These are phyloP conservation scores for Jackrogersella minutella DNA, from an alignment of 495 filamentous ascomycete species.

Conservation along the genomic window DNA sequence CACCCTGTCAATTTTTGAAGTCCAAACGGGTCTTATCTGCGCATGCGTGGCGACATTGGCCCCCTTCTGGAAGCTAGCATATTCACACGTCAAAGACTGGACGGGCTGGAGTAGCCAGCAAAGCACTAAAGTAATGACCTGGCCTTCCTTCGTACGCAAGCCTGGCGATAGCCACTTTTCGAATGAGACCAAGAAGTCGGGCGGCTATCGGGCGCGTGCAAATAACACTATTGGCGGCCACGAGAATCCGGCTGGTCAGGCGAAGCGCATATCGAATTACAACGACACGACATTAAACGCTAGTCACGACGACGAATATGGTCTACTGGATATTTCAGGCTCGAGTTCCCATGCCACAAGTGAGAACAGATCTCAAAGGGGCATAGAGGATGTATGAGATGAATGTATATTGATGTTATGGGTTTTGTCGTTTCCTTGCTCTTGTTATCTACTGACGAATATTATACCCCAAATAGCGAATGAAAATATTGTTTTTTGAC, in stretches of 20 bases:
- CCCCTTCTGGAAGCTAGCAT: constrained; percentile 37
- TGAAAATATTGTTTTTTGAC: neutral
- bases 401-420: neutral
- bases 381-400: constrained; percentile 17
- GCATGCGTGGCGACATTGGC: constrained; percentile 42
- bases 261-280: neutral
- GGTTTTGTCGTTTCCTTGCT: neutral
- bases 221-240: neutral
- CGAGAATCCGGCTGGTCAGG: constrained; percentile 13
- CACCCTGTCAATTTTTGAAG: constrained; percentile 47
- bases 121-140: constrained; percentile 10
- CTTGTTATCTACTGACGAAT: neutral
- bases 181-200: constrained; percentile 12
- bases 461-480: constrained; percentile 32
- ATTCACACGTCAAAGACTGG: constrained; percentile 21
- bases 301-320: constrained; percentile 24
- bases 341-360: neutral
- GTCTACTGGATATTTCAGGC: constrained; percentile 13
- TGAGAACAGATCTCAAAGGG: constrained; percentile 12
- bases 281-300: constrained; percentile 4
- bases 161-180: constrained; percentile 12
- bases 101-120: constrained; percentile 15
- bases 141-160: constrained; percentile 33
- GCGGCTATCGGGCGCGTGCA: constrained; percentile 1
- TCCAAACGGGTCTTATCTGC: constrained; percentile 52